Conservation (phyloP, 805 yeast genomes). For the Phaffomyces antillensis region DNA sequence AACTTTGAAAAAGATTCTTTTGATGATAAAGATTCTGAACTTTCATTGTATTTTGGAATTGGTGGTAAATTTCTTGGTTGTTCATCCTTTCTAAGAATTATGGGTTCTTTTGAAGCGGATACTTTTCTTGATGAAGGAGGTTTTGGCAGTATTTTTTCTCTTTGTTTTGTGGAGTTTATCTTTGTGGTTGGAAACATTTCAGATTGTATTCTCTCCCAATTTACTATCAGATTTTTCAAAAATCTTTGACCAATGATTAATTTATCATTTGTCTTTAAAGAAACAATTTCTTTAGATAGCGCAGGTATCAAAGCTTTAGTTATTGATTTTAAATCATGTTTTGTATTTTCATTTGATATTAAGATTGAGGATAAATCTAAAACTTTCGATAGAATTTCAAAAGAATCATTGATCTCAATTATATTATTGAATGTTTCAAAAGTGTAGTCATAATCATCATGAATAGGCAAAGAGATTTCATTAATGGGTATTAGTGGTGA, state of each 20-base stretch:
- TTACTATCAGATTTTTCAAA: slow-evolving; percentile 42
- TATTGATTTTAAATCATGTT: slow-evolving; percentile 28
- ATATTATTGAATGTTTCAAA: slow-evolving; percentile 29
- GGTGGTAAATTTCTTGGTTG: slow-evolving; percentile 12
- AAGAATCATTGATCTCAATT: slow-evolving; percentile 21
- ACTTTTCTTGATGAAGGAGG: slow-evolving; percentile 16
- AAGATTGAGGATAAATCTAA: slow-evolving; percentile 33
- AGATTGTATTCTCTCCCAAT: slow-evolving; percentile 32
- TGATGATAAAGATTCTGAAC: slow-evolving; percentile 12
- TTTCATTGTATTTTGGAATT: slow-evolving; percentile 7
- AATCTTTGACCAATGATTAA: slow-evolving; percentile 46
- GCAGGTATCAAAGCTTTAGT: slow-evolving; percentile 32
- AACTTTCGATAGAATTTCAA: slow-evolving; percentile 31
- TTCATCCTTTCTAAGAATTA: slow-evolving; percentile 8
- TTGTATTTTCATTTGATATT: slow-evolving; percentile 35
- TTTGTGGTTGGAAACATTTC: slow-evolving; percentile 3
- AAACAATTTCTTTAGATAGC: slow-evolving; percentile 43
- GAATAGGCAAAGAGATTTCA: slow-evolving; percentile 44
- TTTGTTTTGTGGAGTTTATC: background rate
- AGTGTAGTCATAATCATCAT: slow-evolving; percentile 41
- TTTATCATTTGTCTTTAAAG: slow-evolving; percentile 37
- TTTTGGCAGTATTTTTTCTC: background rate
- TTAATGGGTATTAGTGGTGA: slow-evolving; percentile 46
- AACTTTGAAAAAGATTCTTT: slow-evolving; percentile 5
- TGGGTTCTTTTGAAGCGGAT: slow-evolving; percentile 5